Evolutionary conservation across 2,329 filamentous ascomycete species (phyloP).

Genomic region (Calonectria hawksworthii): DNA sequence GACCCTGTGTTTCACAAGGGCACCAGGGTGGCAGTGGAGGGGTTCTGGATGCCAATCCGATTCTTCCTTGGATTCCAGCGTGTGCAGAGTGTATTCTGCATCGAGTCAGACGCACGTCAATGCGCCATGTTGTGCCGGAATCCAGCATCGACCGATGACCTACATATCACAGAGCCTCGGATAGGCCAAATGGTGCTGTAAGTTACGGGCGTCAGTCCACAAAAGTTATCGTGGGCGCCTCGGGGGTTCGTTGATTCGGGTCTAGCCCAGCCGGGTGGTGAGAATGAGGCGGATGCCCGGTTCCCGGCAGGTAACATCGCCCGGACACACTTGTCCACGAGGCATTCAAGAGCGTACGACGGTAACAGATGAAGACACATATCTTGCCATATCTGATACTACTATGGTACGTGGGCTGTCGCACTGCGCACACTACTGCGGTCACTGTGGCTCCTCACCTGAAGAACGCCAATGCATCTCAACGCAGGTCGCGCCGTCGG

Average conservation of each 20-base stretch:
- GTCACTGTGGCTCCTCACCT: constrained; percentile 17
- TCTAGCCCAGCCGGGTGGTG: neutral
- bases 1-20: constrained; percentile 44
- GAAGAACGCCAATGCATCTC: constrained; percentile 7
- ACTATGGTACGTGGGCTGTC: constrained; percentile 22
- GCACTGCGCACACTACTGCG: constrained; percentile 24
- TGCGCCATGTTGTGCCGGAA: constrained; percentile 12
- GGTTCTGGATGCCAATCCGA: constrained; percentile 20
- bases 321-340: constrained; percentile 13
- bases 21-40: constrained; percentile 33
- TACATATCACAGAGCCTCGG: constrained; percentile 14
- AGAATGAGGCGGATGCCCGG: constrained; percentile 7
- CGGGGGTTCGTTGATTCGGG: neutral
- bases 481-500: neutral
- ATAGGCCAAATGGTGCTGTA: constrained; percentile 5
- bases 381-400: constrained; percentile 22
- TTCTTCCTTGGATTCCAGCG: constrained; percentile 16
- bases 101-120: constrained; percentile 18
- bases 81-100: neutral
- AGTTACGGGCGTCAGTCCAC: neutral
- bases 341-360: constrained; percentile 8
- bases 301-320: constrained; percentile 18
- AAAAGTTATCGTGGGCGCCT: neutral
- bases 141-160: constrained; percentile 22
- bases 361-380: constrained; percentile 13